These are phyloP conservation scores for Paecilomyces sp. DNA, from an alignment of 2,329 filamentous ascomycete genomes.

Conservation along the genomic window DNA sequence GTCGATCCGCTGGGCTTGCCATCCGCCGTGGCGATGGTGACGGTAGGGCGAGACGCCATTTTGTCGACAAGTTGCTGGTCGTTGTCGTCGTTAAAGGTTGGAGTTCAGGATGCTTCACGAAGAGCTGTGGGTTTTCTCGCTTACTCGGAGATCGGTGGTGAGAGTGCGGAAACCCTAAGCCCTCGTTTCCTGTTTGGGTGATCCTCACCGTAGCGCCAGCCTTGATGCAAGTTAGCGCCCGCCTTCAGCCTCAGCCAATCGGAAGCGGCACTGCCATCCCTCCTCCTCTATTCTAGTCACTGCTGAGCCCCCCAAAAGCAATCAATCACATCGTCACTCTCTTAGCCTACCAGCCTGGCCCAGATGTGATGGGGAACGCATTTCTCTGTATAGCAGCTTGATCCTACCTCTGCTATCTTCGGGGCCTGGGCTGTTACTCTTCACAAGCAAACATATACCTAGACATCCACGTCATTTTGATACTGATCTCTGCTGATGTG, in stretches of 20 bases:
- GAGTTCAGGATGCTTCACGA: conserved; percentile 25
- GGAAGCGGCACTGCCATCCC: neutral
- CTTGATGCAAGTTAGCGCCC: neutral
- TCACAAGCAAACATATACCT: neutral
- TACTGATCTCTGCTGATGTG: neutral
- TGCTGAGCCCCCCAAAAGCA: neutral
- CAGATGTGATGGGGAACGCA: neutral
- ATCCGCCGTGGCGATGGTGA: conserved; percentile 95
- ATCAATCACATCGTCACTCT: neutral
- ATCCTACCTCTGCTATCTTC: neutral
- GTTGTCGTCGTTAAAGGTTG: conserved; percentile 31
- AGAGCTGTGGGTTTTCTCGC: conserved; percentile 38
- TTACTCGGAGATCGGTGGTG: conserved; percentile 24
- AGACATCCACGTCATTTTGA: neutral
- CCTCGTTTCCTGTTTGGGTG: conserved; percentile 18
- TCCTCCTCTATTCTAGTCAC: neutral
- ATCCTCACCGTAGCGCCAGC: neutral
- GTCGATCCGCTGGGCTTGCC: conserved; percentile 84
- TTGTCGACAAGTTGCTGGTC: conserved; percentile 36
- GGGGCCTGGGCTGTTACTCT: neutral
- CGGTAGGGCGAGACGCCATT: conserved; percentile 96
- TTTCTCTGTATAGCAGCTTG: too few species aligned
- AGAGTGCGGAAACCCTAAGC: conserved; percentile 29
- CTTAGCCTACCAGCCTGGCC: neutral
- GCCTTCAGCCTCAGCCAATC: conserved; percentile 2